These are phyloP conservation scores for Syzygium syzygioides DNA, from an alignment of 441 rosid species.

Conservation along the genomic window DNA sequence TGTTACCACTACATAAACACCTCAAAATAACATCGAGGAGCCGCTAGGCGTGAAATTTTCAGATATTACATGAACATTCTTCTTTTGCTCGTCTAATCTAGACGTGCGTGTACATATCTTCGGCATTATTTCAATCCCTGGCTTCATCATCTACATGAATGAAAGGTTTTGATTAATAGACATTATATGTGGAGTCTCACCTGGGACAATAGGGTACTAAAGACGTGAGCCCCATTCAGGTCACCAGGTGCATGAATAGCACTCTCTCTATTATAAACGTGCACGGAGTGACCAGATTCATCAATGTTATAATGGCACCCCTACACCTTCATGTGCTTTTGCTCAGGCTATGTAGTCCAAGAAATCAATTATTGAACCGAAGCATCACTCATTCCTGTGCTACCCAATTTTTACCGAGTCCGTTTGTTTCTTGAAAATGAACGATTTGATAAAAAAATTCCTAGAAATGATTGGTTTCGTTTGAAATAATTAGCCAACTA, in stretches of 20 bases:
- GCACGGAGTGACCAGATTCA: not conserved
- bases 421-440: not conserved
- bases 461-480: not conserved
- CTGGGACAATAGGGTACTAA: not conserved
- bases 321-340: not conserved
- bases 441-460: fast-evolving
- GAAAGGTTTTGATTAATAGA: not conserved
- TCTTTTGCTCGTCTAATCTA: not conserved
- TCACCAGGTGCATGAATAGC: not conserved
- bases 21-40: not conserved
- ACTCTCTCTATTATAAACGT: not conserved
- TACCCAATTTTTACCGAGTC: fast-evolving
- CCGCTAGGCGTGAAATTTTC: not conserved
- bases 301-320: not conserved
- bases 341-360: not conserved
- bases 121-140: not conserved
- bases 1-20: too few species aligned
- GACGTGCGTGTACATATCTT: not conserved
- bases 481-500: not conserved
- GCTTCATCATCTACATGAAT: not conserved
- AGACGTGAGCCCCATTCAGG: not conserved
- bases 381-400: not conserved
- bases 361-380: not conserved
- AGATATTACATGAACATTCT: not conserved
- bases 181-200: not conserved